Conservation (phyloP, 2,329 filamentous ascomycete genomes). For the Penicillium sp. region DNA sequence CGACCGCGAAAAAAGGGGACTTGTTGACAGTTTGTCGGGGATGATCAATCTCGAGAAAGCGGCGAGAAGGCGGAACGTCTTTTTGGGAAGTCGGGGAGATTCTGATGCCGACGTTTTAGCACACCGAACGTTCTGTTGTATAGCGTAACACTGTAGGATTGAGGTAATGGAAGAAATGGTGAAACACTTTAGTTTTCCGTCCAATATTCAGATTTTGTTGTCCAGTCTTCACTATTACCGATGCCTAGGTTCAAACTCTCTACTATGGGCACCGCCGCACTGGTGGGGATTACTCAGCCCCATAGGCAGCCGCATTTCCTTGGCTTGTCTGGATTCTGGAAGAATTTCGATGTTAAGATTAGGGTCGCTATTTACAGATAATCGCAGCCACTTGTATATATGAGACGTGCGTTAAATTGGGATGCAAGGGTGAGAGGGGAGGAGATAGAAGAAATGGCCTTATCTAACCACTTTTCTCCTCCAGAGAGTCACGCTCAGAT, state of each 20-base stretch:
- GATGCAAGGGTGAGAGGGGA: not conserved
- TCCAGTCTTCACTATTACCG: not conserved
- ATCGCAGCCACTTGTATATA: not conserved
- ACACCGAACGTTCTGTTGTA: not conserved
- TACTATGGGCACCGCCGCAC: not conserved
- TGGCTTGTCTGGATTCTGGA: not conserved
- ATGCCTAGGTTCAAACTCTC: not conserved
- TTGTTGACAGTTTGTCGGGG: not conserved
- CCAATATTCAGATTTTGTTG: not conserved
- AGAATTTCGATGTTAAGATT: not conserved
- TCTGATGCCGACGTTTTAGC: conserved; percentile 10
- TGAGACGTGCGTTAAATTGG: not conserved
- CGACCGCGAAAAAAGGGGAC: not conserved
- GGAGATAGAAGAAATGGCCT: not conserved
- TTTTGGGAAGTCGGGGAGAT: conserved; percentile 14
- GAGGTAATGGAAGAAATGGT: not conserved
- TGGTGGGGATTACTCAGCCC: conserved; percentile 25
- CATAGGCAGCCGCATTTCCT: conserved; percentile 25
- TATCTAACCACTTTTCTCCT: not conserved
- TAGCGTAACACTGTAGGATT: not conserved
- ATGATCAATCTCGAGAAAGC: conserved; percentile 6
- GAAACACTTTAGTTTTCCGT: not conserved
- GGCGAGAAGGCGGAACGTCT: conserved; percentile 16
- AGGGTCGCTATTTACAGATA: not conserved
- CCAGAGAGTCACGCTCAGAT: not conserved